Percentiles rank a stretch among this genome's conserved stretches.
Evolutionary conservation across 768 basidiomycete species (phyloP).

Genomic region (Lactarius sp.): DNA sequence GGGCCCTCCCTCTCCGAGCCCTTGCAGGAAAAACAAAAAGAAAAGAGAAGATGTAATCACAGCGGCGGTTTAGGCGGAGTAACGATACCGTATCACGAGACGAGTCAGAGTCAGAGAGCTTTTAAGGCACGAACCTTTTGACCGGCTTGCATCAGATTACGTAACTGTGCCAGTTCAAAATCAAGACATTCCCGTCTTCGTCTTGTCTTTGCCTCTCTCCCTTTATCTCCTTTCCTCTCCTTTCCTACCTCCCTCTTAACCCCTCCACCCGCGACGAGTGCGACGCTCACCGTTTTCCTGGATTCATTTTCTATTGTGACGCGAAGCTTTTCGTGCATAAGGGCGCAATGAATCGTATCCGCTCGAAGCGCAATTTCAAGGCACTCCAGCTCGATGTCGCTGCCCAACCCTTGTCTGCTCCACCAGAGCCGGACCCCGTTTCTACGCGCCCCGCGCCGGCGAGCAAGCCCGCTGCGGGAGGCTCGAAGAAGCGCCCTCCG

Average conservation of each 20-base stretch:
- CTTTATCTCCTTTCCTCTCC: background rate
- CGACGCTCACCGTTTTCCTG: background rate
- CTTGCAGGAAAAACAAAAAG: too few species aligned
- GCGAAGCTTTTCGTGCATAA: background rate
- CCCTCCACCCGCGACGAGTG: background rate
- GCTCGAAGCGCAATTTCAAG: slow-evolving; percentile 93
- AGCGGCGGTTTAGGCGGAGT: too few species aligned
- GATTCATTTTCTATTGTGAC: background rate
- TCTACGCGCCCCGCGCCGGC: slow-evolving; percentile 33
- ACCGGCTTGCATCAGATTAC: background rate
- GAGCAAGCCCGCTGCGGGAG: slow-evolving; percentile 33
- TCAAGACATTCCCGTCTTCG: slow-evolving; percentile 11
- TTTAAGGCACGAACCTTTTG: background rate
- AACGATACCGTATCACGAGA: too few species aligned
- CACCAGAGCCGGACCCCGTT: slow-evolving; percentile 38
- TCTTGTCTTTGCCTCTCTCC: background rate
- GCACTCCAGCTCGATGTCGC: slow-evolving; percentile 68
- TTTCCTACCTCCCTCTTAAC: background rate
- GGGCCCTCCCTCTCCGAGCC: too few species aligned
- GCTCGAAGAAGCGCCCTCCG: slow-evolving; percentile 68
- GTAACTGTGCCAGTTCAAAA: slow-evolving; percentile 14
- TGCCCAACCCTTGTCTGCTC: slow-evolving; percentile 35
- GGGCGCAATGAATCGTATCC: slow-evolving; percentile 47
- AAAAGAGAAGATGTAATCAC: too few species aligned
- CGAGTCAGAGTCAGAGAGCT: too few species aligned